Base-by-base conservation (phyloP, 306 rosid genomes). In the Ziziphus jujuba region DNA sequence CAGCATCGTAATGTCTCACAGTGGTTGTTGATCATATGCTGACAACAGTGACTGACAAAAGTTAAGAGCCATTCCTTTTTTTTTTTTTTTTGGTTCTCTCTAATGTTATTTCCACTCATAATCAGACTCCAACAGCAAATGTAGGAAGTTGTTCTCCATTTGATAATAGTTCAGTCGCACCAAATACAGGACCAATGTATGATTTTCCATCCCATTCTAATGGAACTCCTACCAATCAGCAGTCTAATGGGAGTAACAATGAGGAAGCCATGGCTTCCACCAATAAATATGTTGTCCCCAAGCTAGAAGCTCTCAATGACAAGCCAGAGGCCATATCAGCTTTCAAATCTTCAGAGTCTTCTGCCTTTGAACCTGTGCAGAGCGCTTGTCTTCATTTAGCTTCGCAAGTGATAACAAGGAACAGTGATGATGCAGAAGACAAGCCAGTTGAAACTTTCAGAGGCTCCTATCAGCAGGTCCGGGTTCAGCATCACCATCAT, bases 101-200 rank as follows among this genome's bases (percentile, higher is more conserved):
- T 75, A 63, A 76, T 69, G 44, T 72, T 63, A 35, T 68, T 57
- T 70, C 23, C 52, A 12, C 52, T 75, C 71, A 54, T 59, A 55
- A 70, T 77, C 85, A 85, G 91, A 80, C 72, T 67, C 82, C 69
- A 31, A 65, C 76, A 5, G 82, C 82, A 50, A 83, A 83, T 56
- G 74, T 64, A 5, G 83, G 74, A 71, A 77, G 92, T 80, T 84
- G 84, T 72, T 79, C 87, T 55, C 79, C 79, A 4, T 66, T 65
- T 56, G 86, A 69, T 58, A 81, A 81, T 69, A 74, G 74, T 75
- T 66, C 81, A 25, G 69, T 64, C 70, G 82, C 80, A 51, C 83
- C 63, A 6, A 79, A 74, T 61, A 67, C 71, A 47, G 84, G 67
- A 45, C 56, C 72, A 59, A 25, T 40, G 6, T 56, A 40, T 60